Evolutionary conservation across 495 filamentous ascomycete genomes (phyloP).

Genomic region (Penicillium bialowiezense): DNA sequence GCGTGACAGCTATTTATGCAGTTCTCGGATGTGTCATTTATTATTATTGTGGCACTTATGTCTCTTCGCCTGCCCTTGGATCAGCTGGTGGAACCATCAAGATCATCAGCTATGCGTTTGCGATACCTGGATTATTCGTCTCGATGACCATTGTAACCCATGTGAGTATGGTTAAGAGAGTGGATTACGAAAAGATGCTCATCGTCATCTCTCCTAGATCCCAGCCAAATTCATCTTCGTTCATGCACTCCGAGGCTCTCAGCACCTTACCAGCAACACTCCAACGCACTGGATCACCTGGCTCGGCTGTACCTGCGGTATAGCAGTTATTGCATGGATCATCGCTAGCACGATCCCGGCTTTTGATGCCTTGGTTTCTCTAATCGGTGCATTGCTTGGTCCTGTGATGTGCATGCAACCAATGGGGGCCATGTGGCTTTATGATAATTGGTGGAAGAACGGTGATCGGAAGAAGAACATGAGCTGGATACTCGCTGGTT

Average conservation of each 20-base stretch:
- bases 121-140: slow-evolving; percentile 50
- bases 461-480: too few species aligned
- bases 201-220: slow-evolving; percentile 10
- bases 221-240: slow-evolving; percentile 57
- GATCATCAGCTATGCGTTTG: slow-evolving; percentile 69
- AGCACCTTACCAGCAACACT: slow-evolving; percentile 52
- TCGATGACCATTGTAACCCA: slow-evolving; percentile 20
- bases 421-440: slow-evolving; percentile 36
- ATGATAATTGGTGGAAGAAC: slow-evolving; percentile 32
- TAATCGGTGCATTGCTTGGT: slow-evolving; percentile 56
- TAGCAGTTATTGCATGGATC: slow-evolving; percentile 60
- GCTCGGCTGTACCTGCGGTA: slow-evolving; percentile 48
- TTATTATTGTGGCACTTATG: slow-evolving; percentile 60
- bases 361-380: slow-evolving; percentile 58
- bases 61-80: slow-evolving; percentile 64
- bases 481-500: background rate
- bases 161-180: slow-evolving; percentile 14
- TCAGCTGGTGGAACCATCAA: slow-evolving; percentile 57
- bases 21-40: slow-evolving; percentile 64
- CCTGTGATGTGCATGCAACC: slow-evolving; percentile 34
- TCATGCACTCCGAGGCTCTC: slow-evolving; percentile 48
- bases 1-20: slow-evolving; percentile 59
- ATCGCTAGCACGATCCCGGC: slow-evolving; percentile 68
- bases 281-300: slow-evolving; percentile 53
- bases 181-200: slow-evolving; percentile 35